Conservation (phyloP, 345 rosid species). For the Turnera subulata region DNA sequence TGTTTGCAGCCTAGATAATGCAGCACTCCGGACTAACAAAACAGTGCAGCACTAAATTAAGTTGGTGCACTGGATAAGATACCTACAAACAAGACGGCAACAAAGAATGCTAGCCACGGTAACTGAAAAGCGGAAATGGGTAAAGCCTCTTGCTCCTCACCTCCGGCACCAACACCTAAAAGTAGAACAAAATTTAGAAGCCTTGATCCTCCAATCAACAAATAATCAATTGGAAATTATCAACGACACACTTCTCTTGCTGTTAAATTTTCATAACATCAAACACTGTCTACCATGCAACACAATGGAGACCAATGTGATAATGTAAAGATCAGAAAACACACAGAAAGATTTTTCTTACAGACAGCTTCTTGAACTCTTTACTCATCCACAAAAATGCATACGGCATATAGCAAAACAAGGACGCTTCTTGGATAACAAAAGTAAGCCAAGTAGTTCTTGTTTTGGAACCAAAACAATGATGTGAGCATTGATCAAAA, state of each 20-base stretch:
- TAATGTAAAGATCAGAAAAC: too few relatives aligned
- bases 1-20: background rate
- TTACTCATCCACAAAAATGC: too few relatives aligned
- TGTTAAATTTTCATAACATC: too few relatives aligned
- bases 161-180: constrained; percentile 97
- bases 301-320: too few relatives aligned
- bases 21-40: background rate
- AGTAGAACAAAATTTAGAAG: background rate
- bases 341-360: too few relatives aligned
- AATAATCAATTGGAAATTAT: too few relatives aligned
- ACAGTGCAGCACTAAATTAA: background rate
- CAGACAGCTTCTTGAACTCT: too few relatives aligned
- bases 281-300: too few relatives aligned
- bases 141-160: constrained; percentile 78
- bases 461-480: background rate
- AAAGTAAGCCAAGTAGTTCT: background rate
- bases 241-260: too few relatives aligned
- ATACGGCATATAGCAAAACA: too few relatives aligned
- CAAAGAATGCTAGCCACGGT: constrained; percentile 67
- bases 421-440: background rate
- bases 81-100: constrained; percentile 98
- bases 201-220: too few relatives aligned
- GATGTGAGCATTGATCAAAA: background rate
- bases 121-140: constrained; percentile 71
- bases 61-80: constrained; percentile 50